Base-by-base conservation (phyloP, 192 early-diverging fungal species). In the Podila epigama region DNA sequence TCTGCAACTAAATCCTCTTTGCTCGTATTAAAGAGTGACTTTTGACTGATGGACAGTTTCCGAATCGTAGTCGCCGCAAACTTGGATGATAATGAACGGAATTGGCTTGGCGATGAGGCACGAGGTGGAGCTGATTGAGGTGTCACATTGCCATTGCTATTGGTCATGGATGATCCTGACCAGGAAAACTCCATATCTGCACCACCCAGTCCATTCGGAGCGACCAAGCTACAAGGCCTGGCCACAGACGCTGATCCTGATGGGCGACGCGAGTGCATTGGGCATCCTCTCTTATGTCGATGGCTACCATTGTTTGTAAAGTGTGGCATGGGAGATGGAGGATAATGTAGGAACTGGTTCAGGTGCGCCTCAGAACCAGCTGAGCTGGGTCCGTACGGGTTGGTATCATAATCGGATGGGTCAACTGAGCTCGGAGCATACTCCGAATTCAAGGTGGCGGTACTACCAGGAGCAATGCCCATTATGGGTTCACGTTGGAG, bases 1-100 rank as follows among this genome's bases (percentile, higher is more conserved):
- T 22, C 54, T 3, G 11, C 6, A 13, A 44, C 11, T 5, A 75
- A 34, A 33, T 75, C 70, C 22, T 73, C 63, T 25, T 35, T 73
- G 42, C 64, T 75, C 10, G 7, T 48, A 25, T 58, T 55, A 32
- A 75, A 66, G 27, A 75, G 34, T 20, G 70, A 61, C 16, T 54
- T 59, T 61, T 75, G 70, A 13, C 57, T 55, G 22, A 36, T 20
- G 3, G 63, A 66, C n/a, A 75, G 33, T 39, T 75, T 75, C 40
- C 51, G 58, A 25, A 75, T 44, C 4, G 70, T 66, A 35, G 4
- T 75, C 10, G 52, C 64, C 4, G 70, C 64, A 25, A 75, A 34
- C 28, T 61, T 75, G 13, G 70, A 66, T 3, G 70, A 75, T 6
- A 75, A 11, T 5, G 15, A 59, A 25, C 50, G 58, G 3, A 75